Percentiles rank a stretch among this genome's conserved stretches.
Conservation (phyloP, 2,329 filamentous ascomycete genomes). For the Fulvia fulva region DNA sequence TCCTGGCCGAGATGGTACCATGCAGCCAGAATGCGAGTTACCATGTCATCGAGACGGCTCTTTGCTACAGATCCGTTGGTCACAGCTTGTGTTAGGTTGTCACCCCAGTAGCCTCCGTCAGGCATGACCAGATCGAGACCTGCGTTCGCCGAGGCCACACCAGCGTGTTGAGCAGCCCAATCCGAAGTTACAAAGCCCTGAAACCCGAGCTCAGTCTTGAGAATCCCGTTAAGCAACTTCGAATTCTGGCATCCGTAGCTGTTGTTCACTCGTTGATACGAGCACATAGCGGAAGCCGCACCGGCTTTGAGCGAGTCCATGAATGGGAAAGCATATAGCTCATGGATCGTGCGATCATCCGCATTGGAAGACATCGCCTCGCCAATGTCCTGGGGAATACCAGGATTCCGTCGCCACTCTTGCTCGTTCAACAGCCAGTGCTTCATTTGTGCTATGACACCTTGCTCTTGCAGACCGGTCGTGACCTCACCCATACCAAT, state of each 20-base stretch:
- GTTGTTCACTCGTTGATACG: slow-evolving; percentile 60
- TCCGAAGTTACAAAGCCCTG: slow-evolving; percentile 64
- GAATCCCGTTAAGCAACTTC: slow-evolving; percentile 61
- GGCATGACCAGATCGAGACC: slow-evolving; percentile 68
- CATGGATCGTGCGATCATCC: slow-evolving; percentile 56
- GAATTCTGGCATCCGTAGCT: slow-evolving; percentile 60
- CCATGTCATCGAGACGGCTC: slow-evolving; percentile 57
- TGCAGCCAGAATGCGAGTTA: slow-evolving; percentile 45
- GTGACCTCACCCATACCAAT: slow-evolving; percentile 49
- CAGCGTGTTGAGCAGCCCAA: slow-evolving; percentile 60
- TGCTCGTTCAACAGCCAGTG: slow-evolving; percentile 56
- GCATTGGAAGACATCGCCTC: slow-evolving; percentile 51
- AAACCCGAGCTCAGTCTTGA: slow-evolving; percentile 70
- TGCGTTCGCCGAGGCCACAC: slow-evolving; percentile 55
- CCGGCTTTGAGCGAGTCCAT: slow-evolving; percentile 50
- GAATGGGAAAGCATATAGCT: slow-evolving; percentile 42
- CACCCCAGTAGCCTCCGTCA: slow-evolving; percentile 27
- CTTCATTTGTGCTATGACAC: slow-evolving; percentile 42
- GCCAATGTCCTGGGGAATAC: slow-evolving; percentile 8
- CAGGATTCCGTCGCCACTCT: slow-evolving; percentile 47
- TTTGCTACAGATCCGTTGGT: slow-evolving; percentile 51
- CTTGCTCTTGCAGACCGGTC: slow-evolving; percentile 47
- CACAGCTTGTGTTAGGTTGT: slow-evolving; percentile 50
- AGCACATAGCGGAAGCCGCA: slow-evolving; percentile 52
- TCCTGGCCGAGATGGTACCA: slow-evolving; percentile 60